Evolutionary conservation across 2,329 filamentous ascomycete genomes (phyloP).

Genomic region (Microcyclospora tardicrescens): DNA sequence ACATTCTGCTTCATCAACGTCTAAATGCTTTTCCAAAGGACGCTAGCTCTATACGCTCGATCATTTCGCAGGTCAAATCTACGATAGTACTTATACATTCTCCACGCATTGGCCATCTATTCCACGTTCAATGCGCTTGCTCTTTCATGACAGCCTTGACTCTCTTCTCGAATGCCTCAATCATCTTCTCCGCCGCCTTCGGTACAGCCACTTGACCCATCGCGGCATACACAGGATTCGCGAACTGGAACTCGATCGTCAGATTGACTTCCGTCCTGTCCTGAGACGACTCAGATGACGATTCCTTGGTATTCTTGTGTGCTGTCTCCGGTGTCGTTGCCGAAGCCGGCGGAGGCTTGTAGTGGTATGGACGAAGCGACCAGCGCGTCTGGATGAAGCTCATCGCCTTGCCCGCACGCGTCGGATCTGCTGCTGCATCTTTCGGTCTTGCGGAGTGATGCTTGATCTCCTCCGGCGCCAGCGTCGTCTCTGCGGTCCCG

Average conservation of each 20-base stretch:
- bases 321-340: constrained; percentile 19
- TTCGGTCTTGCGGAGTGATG: constrained; percentile 28
- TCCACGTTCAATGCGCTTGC: constrained; percentile 1
- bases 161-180: constrained; percentile 80
- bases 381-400: constrained; percentile 57
- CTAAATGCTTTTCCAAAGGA: too few species aligned
- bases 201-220: constrained; percentile 71
- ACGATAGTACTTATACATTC: too few species aligned
- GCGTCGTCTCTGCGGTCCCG: constrained; percentile 40
- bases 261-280: constrained; percentile 61
- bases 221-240: constrained; percentile 75
- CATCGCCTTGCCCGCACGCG: constrained; percentile 37
- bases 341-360: constrained; percentile 32
- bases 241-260: constrained; percentile 68
- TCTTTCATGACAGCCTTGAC: constrained; percentile 44
- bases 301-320: constrained; percentile 27
- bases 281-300: constrained; percentile 24
- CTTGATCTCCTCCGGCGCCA: constrained; percentile 27
- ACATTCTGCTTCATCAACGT: too few species aligned
- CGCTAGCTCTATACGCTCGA: too few species aligned
- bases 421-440: constrained; percentile 25
- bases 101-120: too few species aligned
- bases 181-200: constrained; percentile 76
- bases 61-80: too few species aligned
- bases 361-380: constrained; percentile 42